Base-by-base conservation (phyloP, 768 basidiomycete genomes). In the Lentinula sp. region DNA sequence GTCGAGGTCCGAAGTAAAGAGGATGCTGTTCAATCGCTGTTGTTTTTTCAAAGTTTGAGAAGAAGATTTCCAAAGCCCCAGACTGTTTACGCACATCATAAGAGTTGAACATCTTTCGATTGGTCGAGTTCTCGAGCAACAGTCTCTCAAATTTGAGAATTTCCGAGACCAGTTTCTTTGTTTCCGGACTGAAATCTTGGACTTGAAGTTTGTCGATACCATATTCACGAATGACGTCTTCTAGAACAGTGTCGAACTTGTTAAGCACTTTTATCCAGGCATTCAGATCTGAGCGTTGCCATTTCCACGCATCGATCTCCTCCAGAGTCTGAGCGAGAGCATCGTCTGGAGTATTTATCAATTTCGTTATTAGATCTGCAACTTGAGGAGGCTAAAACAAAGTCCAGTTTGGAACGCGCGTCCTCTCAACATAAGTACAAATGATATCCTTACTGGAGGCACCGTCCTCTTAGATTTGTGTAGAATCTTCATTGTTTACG, bases 211-310 rank as follows among this genome's bases (percentile, higher is more conserved):
- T 87, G 73, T 91, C 88, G 63, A 98, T 81, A 58, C 90, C 86
- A 72, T 98, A 96, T 73, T 89, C 87, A 62, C 80, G 80, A 71
- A 97, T 89, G 65, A 87, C 78, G 43, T 85, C 85, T 69, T 91
- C 94, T 66, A 98, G 81, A 65, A 97, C 85, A 62, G 79, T 78
- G 76, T 99, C 97, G 71, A 99, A 95, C 71, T 90, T 91, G 81
- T 99, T 96, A 52, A 99, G 84, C 61, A 95, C 92, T 70, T 88
- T 88, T 72, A 93, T 87, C 97, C 97, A 99, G 60, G 91, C 87
- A 75, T 97, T 94, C 63, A 99, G 82, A 79, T 99, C 97, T 60
- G 95, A 95, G 64, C 97, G 85, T 39, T 95, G 93, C 89, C 93
- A 98, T 71, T 83, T 88, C 97, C 97, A 99, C 4, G 79, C 72